These are phyloP conservation scores for Cladosporium sp. DNA, from an alignment of 2,329 filamentous ascomycete genomes.

Conservation along the genomic window DNA sequence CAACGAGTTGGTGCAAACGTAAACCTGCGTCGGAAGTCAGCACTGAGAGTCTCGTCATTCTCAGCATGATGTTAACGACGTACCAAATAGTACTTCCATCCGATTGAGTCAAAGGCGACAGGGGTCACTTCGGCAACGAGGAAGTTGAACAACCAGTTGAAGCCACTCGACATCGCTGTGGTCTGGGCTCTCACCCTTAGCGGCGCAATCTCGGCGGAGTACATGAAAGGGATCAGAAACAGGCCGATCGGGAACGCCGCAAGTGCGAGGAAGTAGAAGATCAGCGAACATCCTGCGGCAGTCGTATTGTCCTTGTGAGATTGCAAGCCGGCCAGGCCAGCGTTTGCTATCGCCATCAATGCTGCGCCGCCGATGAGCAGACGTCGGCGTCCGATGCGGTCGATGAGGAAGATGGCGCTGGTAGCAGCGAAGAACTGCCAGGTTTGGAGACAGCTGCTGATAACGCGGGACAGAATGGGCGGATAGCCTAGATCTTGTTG, in stretches of 20 bases:
- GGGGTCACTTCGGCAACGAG: constrained; percentile 47
- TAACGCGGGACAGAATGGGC: constrained; percentile 25
- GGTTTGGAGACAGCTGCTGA: constrained; percentile 31
- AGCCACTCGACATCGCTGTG: constrained; percentile 44
- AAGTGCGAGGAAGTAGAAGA: constrained; percentile 32
- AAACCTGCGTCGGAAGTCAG: constrained; percentile 43
- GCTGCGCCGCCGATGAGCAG: constrained; percentile 32
- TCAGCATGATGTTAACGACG: background rate
- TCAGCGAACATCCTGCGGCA: constrained; percentile 27
- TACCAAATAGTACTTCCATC: constrained; percentile 32
- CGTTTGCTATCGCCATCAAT: constrained; percentile 31
- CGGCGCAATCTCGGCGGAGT: constrained; percentile 36
- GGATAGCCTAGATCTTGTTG: constrained; percentile 26
- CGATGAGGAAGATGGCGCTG: constrained; percentile 31
- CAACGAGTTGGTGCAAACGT: constrained; percentile 60
- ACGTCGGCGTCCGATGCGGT: constrained; percentile 32
- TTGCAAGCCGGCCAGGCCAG: constrained; percentile 28
- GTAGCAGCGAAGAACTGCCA: constrained; percentile 33
- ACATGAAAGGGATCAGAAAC: constrained; percentile 37
- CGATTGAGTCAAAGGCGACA: constrained; percentile 57
- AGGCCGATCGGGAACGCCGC: constrained; percentile 33
- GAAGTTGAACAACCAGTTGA: constrained; percentile 63
- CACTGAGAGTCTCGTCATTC: background rate
- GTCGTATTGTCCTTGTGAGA: constrained; percentile 24
- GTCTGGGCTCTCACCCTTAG: constrained; percentile 32